Base-by-base conservation (phyloP, 352 stramenopile genomes). In the Globisporangium irregulare region DNA sequence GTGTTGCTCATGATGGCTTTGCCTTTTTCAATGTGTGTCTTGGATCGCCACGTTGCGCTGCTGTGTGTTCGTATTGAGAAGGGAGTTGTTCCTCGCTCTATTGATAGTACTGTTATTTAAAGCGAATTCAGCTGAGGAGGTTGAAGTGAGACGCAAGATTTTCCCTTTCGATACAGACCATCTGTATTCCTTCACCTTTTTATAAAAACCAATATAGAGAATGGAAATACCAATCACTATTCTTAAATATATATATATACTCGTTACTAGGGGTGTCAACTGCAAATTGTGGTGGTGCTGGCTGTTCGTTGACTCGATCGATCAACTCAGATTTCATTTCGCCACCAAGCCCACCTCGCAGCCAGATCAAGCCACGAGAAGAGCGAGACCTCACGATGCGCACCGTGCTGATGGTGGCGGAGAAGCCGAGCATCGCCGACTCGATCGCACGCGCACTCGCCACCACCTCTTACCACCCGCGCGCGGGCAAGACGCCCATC, bases 391-490 rank as follows among this genome's bases (percentile, higher is more conserved):
- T 2, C 38, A n/a, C 14, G 14, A 50, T 63, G 63, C 53, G 53
- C 22, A 74, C 71, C 18, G 78, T 92, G 34, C 66, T 93, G 12
- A 92, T 93, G 85, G 81, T 92, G 27, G 81, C 83, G 32, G 84
- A 92, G 71, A 92, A 92, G 69, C 84, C 84, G 38, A 87, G 78
- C 25, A 92, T 92, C 38, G 79, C 78, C 18, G 82, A 83, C 36
- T 69, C 79, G 46, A 84, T 92, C 32, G 77, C 84, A 22, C 68
- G 81, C 43, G 79, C 78, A 41, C 68, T 92, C 12, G 70, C 66
- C 3, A 64, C 57, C 25, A n/a, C 55, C 32, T 29, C 50, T 15
- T 69, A 81, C 55, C 20, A 75, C 5, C 63, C 71, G 14, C 64
- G 66, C 34, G 55, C 51, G 38, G 70, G 82, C 48, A 82, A 81